Evolutionary conservation across 768 basidiomycete genomes (phyloP).

Genomic region (Amanita thiersii): DNA sequence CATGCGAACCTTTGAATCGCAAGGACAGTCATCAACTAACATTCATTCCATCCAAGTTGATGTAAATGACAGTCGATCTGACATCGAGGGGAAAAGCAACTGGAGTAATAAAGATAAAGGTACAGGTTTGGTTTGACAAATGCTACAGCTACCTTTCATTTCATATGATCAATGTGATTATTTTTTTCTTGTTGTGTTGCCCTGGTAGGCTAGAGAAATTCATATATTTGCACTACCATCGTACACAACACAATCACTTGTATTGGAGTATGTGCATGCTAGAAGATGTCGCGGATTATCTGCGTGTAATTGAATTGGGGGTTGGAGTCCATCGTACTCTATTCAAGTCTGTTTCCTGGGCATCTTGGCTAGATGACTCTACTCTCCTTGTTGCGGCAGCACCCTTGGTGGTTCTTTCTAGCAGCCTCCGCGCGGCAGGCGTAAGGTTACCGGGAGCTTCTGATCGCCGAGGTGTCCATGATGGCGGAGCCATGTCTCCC

Average conservation of each 20-base stretch:
- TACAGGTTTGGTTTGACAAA: too few species aligned
- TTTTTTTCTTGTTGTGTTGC: too few species aligned
- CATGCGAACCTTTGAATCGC: too few species aligned
- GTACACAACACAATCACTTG: background rate
- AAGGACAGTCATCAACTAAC: too few species aligned
- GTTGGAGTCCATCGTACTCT: constrained; percentile 77
- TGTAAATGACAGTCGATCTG: too few species aligned
- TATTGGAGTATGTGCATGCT: constrained; percentile 5
- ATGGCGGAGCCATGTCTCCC: constrained; percentile 72
- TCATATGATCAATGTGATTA: too few species aligned
- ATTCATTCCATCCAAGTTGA: too few species aligned
- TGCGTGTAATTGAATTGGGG: constrained; percentile 34
- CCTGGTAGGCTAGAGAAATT: too few species aligned
- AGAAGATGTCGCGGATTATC: constrained; percentile 15
- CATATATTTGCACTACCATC: too few species aligned
- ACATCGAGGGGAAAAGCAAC: too few species aligned
- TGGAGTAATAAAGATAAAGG: too few species aligned
- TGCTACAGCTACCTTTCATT: too few species aligned
- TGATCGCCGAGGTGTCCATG: constrained; percentile 68
- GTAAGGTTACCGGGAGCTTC: constrained; percentile 72
- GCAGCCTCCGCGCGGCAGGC: constrained; percentile 72
- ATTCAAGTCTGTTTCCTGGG: constrained; percentile 55
- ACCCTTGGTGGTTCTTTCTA: constrained; percentile 66
- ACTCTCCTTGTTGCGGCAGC: constrained; percentile 54
- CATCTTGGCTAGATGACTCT: constrained; percentile 37